A percentile compares a stretch with the other conserved stretches of the same genome.
phyloP scores from a whole-genome alignment of 2,329 filamentous ascomycete genomes.

The Verticillium nonalfalfae region DNA sequence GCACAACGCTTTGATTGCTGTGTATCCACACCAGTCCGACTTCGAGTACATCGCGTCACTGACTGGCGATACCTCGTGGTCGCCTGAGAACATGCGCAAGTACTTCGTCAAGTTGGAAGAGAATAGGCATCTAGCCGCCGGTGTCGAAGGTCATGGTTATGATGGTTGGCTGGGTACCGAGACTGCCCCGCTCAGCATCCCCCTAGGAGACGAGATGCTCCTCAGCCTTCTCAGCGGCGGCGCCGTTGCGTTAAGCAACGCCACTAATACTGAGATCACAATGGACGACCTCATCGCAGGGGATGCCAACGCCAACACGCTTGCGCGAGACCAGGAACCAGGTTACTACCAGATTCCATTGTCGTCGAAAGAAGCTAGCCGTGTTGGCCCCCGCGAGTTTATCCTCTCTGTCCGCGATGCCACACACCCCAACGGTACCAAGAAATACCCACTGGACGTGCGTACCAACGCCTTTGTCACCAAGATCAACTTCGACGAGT shows the following conservation, averaged over 20 bases:
- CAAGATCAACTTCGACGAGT: slow-evolving; percentile 35
- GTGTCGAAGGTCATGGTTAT: slow-evolving; percentile 44
- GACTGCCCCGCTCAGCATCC: slow-evolving; percentile 41
- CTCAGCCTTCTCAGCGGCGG: slow-evolving; percentile 44
- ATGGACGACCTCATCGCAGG: slow-evolving; percentile 31
- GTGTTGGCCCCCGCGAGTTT: slow-evolving; percentile 50
- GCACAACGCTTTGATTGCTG: slow-evolving; percentile 47
- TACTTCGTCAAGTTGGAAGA: slow-evolving; percentile 49
- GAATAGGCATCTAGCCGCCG: slow-evolving; percentile 40
- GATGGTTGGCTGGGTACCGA: slow-evolving; percentile 50
- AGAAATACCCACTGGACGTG: slow-evolving; percentile 51
- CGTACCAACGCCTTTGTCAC: slow-evolving; percentile 39
- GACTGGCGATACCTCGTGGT: slow-evolving; percentile 51
- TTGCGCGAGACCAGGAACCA: slow-evolving; percentile 34
- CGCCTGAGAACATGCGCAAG: slow-evolving; percentile 48
- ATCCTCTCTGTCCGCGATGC: slow-evolving; percentile 43
- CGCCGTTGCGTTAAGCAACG: slow-evolving; percentile 40
- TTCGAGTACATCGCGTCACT: slow-evolving; percentile 44
- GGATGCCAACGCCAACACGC: slow-evolving; percentile 43
- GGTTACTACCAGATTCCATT: slow-evolving; percentile 54
- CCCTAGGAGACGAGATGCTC: slow-evolving; percentile 45
- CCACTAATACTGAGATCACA: slow-evolving; percentile 17
- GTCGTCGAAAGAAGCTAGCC: slow-evolving; percentile 40
- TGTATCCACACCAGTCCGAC: slow-evolving; percentile 47
- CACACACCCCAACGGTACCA: slow-evolving; percentile 39